These are phyloP conservation scores for Colletotrichum sublineola DNA, from an alignment of 2,329 filamentous ascomycete species.

Conservation along the genomic window DNA sequence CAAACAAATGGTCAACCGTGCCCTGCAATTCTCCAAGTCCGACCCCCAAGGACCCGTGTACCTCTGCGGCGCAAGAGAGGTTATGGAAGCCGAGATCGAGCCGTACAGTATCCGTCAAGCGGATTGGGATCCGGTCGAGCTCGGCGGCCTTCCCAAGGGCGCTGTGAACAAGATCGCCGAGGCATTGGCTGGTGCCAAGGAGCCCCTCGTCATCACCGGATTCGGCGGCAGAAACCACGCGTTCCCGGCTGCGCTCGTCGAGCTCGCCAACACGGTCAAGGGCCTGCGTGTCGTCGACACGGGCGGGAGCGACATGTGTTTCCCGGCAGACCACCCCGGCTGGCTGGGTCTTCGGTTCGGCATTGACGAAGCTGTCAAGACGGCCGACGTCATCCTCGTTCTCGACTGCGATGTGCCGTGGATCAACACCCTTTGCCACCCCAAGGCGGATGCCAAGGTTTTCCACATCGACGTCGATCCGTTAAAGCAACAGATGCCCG, in stretches of 20 bases:
- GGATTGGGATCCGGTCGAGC: constrained; percentile 78
- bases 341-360: constrained; percentile 82
- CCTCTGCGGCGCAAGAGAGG: constrained; percentile 78
- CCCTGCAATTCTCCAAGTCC: constrained; percentile 79
- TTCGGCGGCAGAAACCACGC: constrained; percentile 79
- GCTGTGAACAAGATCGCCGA: constrained; percentile 72
- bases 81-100: constrained; percentile 85
- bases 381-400: constrained; percentile 87
- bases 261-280: constrained; percentile 76
- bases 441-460: constrained; percentile 64
- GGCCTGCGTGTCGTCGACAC: constrained; percentile 81
- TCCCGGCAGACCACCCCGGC: constrained; percentile 77
- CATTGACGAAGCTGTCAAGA: constrained; percentile 77
- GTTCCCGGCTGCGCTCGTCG: constrained; percentile 71
- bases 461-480: constrained; percentile 77
- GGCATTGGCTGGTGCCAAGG: constrained; percentile 72
- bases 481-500: constrained; percentile 78
- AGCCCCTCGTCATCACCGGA: constrained; percentile 78
- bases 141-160: constrained; percentile 67
- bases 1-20: constrained; percentile 86
- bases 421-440: constrained; percentile 82
- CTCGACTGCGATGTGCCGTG: constrained; percentile 93
- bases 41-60: constrained; percentile 83
- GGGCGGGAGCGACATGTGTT: constrained; percentile 85
- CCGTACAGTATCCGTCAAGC: constrained; percentile 77